Evolutionary conservation across 2,329 filamentous ascomycete genomes (phyloP).

Genomic region (Paraphaeosphaeria sporulosa): DNA sequence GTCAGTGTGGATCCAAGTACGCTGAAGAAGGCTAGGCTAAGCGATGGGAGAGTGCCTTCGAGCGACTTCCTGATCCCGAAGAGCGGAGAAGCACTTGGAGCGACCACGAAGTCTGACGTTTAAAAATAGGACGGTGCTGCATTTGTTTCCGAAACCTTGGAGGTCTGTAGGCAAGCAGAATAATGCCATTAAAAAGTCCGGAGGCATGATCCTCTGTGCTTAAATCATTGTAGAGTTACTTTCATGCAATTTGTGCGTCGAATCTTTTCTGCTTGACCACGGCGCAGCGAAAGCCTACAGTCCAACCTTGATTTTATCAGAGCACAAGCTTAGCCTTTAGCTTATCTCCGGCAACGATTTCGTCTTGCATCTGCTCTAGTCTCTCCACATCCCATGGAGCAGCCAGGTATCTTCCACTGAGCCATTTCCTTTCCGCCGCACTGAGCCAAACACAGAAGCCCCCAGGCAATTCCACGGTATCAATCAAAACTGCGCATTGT

Average conservation of each 20-base stretch:
- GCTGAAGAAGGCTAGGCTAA: slow-evolving; percentile 49
- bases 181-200: not conserved
- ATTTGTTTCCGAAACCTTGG: not conserved
- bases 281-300: not conserved
- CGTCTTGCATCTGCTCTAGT: slow-evolving; percentile 30
- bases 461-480: slow-evolving; percentile 23
- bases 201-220: not conserved
- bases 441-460: slow-evolving; percentile 32
- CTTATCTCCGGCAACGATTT: slow-evolving; percentile 35
- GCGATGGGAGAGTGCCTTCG: slow-evolving; percentile 50
- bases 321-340: slow-evolving; percentile 28
- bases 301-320: not conserved
- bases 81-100: slow-evolving; percentile 49
- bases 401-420: slow-evolving; percentile 32
- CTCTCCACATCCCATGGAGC: slow-evolving; percentile 35
- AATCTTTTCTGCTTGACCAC: not conserved
- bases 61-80: slow-evolving; percentile 55
- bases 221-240: not conserved
- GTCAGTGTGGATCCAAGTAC: slow-evolving; percentile 46
- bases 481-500: slow-evolving; percentile 14
- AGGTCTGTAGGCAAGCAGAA: not conserved
- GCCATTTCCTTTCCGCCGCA: slow-evolving; percentile 25
- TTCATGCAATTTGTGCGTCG: not conserved
- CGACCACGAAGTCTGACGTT: slow-evolving; percentile 40
- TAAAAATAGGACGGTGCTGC: not conserved